Evolutionary conservation across 2,329 filamentous ascomycete species (phyloP).

Genomic region (Hirsutella thompsonii): DNA sequence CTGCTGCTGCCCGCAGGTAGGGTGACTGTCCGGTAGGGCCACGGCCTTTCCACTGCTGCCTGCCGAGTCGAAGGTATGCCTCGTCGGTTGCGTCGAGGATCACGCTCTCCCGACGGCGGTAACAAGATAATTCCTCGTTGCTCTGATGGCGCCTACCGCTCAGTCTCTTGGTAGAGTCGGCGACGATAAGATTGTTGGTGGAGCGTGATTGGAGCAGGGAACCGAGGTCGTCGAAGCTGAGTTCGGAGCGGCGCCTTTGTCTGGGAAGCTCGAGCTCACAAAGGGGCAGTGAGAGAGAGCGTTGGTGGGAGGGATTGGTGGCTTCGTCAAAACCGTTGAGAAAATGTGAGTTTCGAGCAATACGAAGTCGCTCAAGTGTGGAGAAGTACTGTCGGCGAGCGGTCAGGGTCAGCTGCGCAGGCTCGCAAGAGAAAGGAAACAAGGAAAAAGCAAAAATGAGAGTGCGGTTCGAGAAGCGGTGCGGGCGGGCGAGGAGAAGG

Average conservation of each 20-base stretch:
- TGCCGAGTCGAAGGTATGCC: slow-evolving; percentile 11
- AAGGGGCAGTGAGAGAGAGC: slow-evolving; percentile 8
- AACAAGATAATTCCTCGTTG: slow-evolving; percentile 52
- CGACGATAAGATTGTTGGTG: background rate
- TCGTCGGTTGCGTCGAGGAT: slow-evolving; percentile 19
- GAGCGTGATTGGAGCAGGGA: slow-evolving; percentile 3
- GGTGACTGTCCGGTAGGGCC: background rate
- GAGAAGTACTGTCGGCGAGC: slow-evolving; percentile 50
- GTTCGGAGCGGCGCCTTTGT: slow-evolving; percentile 1
- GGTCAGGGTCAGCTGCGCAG: background rate
- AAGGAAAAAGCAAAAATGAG: background rate
- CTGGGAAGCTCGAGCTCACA: background rate
- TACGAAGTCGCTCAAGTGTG: slow-evolving; percentile 54
- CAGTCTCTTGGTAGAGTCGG: slow-evolving; percentile 14
- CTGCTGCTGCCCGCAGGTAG: slow-evolving; percentile 3
- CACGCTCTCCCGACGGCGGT: slow-evolving; percentile 22
- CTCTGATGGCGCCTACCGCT: slow-evolving; percentile 20
- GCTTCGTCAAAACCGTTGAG: slow-evolving; percentile 8
- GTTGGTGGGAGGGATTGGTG: slow-evolving; percentile 11
- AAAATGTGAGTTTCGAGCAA: slow-evolving; percentile 35
- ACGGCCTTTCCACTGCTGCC: slow-evolving; percentile 10
- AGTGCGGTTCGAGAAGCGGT: background rate
- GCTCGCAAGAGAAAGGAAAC: background rate
- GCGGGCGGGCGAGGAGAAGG: slow-evolving; percentile 5
- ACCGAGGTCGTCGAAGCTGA: slow-evolving; percentile 7